Evolutionary conservation across 768 basidiomycete species (phyloP).

Genomic region (Boletus rubropictus): DNA sequence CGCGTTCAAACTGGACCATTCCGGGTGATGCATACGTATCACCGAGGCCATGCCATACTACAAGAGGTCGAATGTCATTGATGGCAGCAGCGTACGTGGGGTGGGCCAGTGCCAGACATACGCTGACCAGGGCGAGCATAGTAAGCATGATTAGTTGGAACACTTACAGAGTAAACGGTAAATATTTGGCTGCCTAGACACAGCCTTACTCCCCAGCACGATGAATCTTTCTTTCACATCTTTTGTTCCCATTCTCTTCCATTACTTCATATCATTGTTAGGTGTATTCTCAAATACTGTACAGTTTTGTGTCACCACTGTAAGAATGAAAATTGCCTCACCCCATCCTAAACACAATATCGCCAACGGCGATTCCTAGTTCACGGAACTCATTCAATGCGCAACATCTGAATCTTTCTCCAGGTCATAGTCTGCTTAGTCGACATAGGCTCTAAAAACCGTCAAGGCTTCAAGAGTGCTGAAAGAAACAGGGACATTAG

Average conservation of each 20-base stretch:
- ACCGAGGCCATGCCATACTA: slow-evolving; percentile 80
- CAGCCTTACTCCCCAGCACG: no score
- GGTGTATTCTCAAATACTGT: no score
- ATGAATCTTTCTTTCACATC: no score
- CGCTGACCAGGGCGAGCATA: slow-evolving; percentile 13
- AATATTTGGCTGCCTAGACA: neutral
- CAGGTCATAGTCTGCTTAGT: slow-evolving; percentile 4
- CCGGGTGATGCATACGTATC: slow-evolving; percentile 72
- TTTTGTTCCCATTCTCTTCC: no score
- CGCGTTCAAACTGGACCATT: slow-evolving; percentile 57
- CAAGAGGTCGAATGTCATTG: slow-evolving; percentile 45
- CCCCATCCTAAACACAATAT: no score
- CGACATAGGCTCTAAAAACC: slow-evolving; percentile 29
- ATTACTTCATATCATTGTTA: no score
- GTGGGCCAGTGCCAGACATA: slow-evolving; percentile 13
- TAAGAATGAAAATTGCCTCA: neutral
- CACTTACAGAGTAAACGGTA: no score
- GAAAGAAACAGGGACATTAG: slow-evolving; percentile 54
- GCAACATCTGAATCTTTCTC: neutral
- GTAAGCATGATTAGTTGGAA: neutral
- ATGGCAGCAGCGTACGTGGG: slow-evolving; percentile 12
- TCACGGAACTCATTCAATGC: neutral
- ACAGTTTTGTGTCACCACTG: no score
- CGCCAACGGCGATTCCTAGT: no score
- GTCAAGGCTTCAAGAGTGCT: slow-evolving; percentile 25